Percentiles rank a stretch among this genome's conserved stretches.
Conservation (phyloP, 2,329 filamentous ascomycete genomes). For the Lachnum nothofagi region DNA sequence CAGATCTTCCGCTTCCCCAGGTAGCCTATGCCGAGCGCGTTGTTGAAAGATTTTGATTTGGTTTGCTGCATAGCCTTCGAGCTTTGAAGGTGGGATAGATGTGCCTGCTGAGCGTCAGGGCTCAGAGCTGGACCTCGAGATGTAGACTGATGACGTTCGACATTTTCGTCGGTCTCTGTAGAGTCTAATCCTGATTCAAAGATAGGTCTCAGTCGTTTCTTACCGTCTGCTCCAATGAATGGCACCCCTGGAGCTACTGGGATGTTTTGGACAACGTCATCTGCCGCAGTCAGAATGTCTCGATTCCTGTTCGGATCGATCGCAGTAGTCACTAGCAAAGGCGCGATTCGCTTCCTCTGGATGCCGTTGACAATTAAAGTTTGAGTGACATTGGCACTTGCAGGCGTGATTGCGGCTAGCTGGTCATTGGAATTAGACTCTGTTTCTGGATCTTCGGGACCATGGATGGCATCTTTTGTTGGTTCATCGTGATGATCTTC, state of each 20-base stretch:
- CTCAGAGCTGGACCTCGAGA: not conserved
- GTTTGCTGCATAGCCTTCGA: not conserved
- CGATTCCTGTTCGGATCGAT: conserved; percentile 22
- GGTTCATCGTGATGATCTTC: not conserved
- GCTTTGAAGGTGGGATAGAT: not conserved
- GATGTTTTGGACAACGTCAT: conserved; percentile 14
- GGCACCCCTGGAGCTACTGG: not conserved
- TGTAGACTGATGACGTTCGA: not conserved
- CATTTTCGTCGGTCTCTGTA: too few relatives aligned
- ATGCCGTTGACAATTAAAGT: conserved; percentile 26
- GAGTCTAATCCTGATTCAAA: too few relatives aligned
- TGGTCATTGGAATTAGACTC: not conserved
- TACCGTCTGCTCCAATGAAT: not conserved
- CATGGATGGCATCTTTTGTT: too few relatives aligned
- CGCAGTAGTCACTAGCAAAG: conserved; percentile 26
- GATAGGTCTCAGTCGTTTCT: too few relatives aligned
- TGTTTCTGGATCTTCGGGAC: not conserved
- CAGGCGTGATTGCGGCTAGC: not conserved
- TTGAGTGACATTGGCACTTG: conserved; percentile 24
- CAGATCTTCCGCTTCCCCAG: conserved; percentile 36
- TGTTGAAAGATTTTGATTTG: not conserved
- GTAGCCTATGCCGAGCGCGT: conserved; percentile 29
- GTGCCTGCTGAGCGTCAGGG: not conserved
- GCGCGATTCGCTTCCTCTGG: conserved; percentile 33
- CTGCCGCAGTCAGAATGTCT: conserved; percentile 23